Evolutionary conservation across 1,139 yeast genomes (phyloP).

Genomic region (Kodamaea sp.): DNA sequence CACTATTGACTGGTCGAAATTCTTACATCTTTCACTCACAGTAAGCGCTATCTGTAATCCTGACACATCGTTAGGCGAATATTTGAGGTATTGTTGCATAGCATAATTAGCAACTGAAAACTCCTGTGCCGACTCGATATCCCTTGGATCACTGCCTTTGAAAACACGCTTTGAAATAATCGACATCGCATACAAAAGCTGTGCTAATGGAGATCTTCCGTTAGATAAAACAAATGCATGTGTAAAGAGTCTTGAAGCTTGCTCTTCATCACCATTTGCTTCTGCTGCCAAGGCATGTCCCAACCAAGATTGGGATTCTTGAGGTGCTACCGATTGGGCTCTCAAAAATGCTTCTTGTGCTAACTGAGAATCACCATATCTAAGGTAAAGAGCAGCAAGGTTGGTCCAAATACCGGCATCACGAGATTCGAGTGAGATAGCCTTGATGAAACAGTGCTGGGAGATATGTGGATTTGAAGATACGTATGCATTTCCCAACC

Average conservation of each 20-base stretch:
- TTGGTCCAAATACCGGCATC: conserved; percentile 79
- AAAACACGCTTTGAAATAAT: conserved; percentile 48
- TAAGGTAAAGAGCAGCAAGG: conserved; percentile 74
- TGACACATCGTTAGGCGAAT: conserved; percentile 60
- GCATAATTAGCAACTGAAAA: conserved; percentile 70
- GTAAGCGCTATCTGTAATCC: conserved; percentile 63
- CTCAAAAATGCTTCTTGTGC: conserved; percentile 74
- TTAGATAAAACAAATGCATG: conserved; percentile 79
- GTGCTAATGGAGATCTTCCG: conserved; percentile 72
- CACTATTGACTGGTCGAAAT: conserved; percentile 54
- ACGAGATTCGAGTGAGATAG: conserved; percentile 66
- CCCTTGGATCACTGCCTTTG: conserved; percentile 44
- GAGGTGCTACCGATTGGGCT: conserved; percentile 83
- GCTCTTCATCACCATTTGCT: conserved; percentile 52
- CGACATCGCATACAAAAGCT: conserved; percentile 68
- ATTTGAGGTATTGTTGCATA: conserved; percentile 68
- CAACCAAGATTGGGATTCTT: conserved; percentile 76
- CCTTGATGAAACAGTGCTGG: conserved; percentile 91
- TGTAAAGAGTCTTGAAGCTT: conserved; percentile 61
- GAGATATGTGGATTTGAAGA: conserved; percentile 67
- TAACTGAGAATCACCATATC: conserved; percentile 66
- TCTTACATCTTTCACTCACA: conserved; percentile 71
- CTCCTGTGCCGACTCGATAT: conserved; percentile 63
- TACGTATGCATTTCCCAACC: conserved; percentile 71
- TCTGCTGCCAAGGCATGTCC: conserved; percentile 77